These are phyloP conservation scores for Quillaja saponaria DNA, from an alignment of 306 rosid genomes.

Conservation along the genomic window DNA sequence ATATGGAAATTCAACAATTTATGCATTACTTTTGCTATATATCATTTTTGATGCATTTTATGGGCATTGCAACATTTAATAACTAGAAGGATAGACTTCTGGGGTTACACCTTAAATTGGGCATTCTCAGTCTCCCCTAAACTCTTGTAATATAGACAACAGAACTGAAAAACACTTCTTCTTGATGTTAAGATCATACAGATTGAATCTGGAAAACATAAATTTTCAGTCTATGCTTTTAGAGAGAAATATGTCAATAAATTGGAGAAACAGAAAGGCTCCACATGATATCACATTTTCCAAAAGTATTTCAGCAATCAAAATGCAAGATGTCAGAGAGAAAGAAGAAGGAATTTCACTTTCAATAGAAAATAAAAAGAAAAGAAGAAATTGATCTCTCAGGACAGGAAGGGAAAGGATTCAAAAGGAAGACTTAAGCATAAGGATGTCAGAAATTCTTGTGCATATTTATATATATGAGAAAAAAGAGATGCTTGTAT, in stretches of 20 bases:
- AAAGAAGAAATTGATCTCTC: slow-evolving; percentile 26
- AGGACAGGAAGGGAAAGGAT: slow-evolving; percentile 15
- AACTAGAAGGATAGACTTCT: slow-evolving; percentile 7
- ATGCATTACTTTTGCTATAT: neutral
- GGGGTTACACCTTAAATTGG: slow-evolving; percentile 13
- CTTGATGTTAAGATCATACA: slow-evolving; percentile 13
- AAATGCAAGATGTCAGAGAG: slow-evolving; percentile 2
- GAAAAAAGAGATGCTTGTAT: neutral
- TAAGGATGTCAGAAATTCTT: too few relatives aligned
- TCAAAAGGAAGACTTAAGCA: too few relatives aligned
- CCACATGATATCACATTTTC: slow-evolving; percentile 9
- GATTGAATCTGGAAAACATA: neutral
- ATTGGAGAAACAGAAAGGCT: slow-evolving; percentile 18
- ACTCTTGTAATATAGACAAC: neutral
- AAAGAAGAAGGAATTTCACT: neutral
- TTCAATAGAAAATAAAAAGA: too few relatives aligned
- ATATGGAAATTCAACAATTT: slow-evolving; percentile 7
- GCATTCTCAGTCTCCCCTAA: slow-evolving; percentile 4
- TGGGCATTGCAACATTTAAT: slow-evolving; percentile 14
- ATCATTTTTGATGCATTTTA: slow-evolving; percentile 13
- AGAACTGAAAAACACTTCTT: slow-evolving; percentile 9
- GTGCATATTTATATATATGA: neutral
- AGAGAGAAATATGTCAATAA: neutral
- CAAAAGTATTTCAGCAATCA: slow-evolving; percentile 21
- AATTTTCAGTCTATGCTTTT: neutral